Percentiles rank a stretch among this genome's conserved stretches.
phyloP scores from a whole-genome alignment of 176 grass and related monocot species.

The maize (Zea mays) region Zm-B73-REFERENCE-NAM-5.0 NC_050099.1:116640501-116641000 shows the following conservation, averaged over 20 bases:
- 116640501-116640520: constrained; percentile 23
- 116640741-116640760: background rate
- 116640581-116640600: too few species aligned
- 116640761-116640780: constrained; percentile 44
- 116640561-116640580: too few species aligned
- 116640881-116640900: constrained; percentile 92
- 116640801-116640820: constrained; percentile 64
- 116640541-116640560: too few species aligned
- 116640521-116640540: too few species aligned
- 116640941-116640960: constrained; percentile 74
- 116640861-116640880: constrained; percentile 81
- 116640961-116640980: constrained; percentile 63
- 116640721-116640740: background rate
- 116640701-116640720: too few species aligned
- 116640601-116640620: too few species aligned
- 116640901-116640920: constrained; percentile 77
- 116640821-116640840: constrained; percentile 73
- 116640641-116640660: too few species aligned
- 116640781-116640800: constrained; percentile 34
- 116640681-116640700: too few species aligned
- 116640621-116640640: too few species aligned
- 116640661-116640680: background rate
- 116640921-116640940: constrained; percentile 77
- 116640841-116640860: constrained; percentile 88
- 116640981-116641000: constrained; percentile 66